phyloP scores from a whole-genome alignment of 257 asterid genomes.

The Marsdenia floribunda region DNA sequence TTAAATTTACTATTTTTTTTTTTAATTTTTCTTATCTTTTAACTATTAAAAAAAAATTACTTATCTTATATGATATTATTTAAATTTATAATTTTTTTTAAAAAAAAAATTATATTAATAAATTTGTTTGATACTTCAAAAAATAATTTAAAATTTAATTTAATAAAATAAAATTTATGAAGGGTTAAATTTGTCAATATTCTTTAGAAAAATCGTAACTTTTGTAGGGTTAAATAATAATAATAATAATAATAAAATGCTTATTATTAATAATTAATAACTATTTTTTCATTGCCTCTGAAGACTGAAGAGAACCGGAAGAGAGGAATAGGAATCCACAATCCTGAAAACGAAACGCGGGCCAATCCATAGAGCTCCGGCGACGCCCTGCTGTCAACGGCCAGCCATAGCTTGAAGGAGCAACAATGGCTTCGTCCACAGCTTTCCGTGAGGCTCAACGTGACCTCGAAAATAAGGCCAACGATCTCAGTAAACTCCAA shows the following conservation, averaged over 20 bases:
- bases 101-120: too few relatives aligned
- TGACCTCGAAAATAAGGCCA: constrained; percentile 87
- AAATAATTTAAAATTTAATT: too few relatives aligned
- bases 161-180: too few relatives aligned
- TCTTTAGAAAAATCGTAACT: neutral
- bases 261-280: too few relatives aligned
- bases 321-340: neutral
- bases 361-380: neutral
- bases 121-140: too few relatives aligned
- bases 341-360: neutral
- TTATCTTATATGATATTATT: too few relatives aligned
- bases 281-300: neutral
- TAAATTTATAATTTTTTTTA: too few relatives aligned
- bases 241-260: neutral
- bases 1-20: too few relatives aligned
- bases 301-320: neutral
- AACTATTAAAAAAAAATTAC: too few relatives aligned
- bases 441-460: constrained; percentile 64
- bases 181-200: too few relatives aligned
- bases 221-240: neutral
- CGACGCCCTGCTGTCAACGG: neutral
- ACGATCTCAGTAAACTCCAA: constrained; percentile 71
- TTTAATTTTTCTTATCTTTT: too few relatives aligned
- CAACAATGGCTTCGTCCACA: constrained; percentile 34
- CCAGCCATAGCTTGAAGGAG: neutral